These are phyloP conservation scores for Sugiyamaella neomexicana DNA, from an alignment of 1,139 yeast species.

Conservation along the genomic window DNA sequence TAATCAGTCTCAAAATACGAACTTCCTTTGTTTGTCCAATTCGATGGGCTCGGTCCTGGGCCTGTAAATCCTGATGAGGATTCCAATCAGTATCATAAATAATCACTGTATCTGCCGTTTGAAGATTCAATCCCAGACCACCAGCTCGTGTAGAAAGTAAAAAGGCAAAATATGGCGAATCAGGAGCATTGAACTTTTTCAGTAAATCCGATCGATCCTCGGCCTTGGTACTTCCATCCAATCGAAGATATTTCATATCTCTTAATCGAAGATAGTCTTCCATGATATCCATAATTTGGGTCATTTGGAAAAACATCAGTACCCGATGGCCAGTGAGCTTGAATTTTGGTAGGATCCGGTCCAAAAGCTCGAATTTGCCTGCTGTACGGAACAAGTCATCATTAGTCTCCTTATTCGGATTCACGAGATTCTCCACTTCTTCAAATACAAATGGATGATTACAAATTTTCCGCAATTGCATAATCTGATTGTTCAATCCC, in stretches of 20 bases:
- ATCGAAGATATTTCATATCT: slow-evolving; percentile 76
- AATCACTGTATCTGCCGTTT: slow-evolving; percentile 96
- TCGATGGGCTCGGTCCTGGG: slow-evolving; percentile 98
- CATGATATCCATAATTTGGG: slow-evolving; percentile 98
- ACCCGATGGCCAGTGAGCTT: slow-evolving; percentile 85
- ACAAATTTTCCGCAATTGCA: slow-evolving; percentile 95
- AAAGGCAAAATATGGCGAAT: slow-evolving; percentile 88
- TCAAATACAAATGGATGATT: slow-evolving; percentile 97
- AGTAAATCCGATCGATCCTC: slow-evolving; percentile 89
- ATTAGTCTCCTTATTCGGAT: slow-evolving; percentile 54
- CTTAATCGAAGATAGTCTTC: slow-evolving; percentile 85
- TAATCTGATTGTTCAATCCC: slow-evolving; percentile 89
- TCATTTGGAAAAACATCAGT: slow-evolving; percentile 95
- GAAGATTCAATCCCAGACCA: slow-evolving; percentile 93
- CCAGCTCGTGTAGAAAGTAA: slow-evolving; percentile 95
- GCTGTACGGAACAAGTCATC: slow-evolving; percentile 79
- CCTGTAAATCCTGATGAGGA: slow-evolving; percentile 99
- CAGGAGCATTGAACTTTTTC: slow-evolving; percentile 80
- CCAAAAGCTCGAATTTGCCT: slow-evolving; percentile 91
- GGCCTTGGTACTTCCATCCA: slow-evolving; percentile 94
- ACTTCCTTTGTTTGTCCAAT: slow-evolving; percentile 98
- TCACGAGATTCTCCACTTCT: slow-evolving; percentile 68
- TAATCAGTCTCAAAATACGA: slow-evolving; percentile 84
- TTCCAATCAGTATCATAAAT: slow-evolving; percentile 99
- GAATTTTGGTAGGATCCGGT: slow-evolving; percentile 85